phyloP scores from a whole-genome alignment of 495 filamentous ascomycete genomes.

The Penicillium bialowiezense region DNA sequence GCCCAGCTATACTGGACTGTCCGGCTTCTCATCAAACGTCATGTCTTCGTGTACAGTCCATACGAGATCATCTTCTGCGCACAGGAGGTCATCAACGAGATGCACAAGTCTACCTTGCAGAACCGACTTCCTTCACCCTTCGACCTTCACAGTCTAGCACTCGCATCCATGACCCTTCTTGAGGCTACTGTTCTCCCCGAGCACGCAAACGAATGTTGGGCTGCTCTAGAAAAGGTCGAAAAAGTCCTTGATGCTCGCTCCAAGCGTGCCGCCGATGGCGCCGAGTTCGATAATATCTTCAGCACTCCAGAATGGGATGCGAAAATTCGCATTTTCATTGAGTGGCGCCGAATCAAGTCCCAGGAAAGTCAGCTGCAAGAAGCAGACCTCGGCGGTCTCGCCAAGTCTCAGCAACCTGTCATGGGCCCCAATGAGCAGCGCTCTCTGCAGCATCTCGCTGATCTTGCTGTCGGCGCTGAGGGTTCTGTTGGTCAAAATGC shows the following conservation, averaged over 20 bases:
- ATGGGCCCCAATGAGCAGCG: constrained; percentile 49
- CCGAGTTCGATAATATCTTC: constrained; percentile 41
- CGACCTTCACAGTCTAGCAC: constrained; percentile 68
- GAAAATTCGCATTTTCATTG: constrained; percentile 47
- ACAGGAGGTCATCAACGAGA: constrained; percentile 54
- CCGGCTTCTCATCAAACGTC: constrained; percentile 57
- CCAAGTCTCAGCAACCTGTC: constrained; percentile 31
- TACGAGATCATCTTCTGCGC: constrained; percentile 62
- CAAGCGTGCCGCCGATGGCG: constrained; percentile 19
- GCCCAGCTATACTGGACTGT: constrained; percentile 74
- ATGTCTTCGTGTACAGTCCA: constrained; percentile 54
- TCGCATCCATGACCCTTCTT: constrained; percentile 65
- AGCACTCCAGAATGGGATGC: constrained; percentile 41
- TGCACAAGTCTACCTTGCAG: constrained; percentile 51
- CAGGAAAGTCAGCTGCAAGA: constrained; percentile 41
- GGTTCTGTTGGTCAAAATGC: constrained; percentile 37
- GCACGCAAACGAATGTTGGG: constrained; percentile 41
- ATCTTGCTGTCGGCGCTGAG: constrained; percentile 55
- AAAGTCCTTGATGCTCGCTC: constrained; percentile 42
- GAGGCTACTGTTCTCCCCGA: constrained; percentile 58
- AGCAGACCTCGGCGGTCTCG: constrained; percentile 18
- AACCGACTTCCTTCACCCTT: constrained; percentile 52
- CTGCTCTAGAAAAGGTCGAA: constrained; percentile 42
- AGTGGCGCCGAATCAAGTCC: constrained; percentile 40
- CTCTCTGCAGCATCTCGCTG: constrained; percentile 62